phyloP scores from a whole-genome alignment of 129 eudicot genomes.

The Tagetes patula region DNA sequence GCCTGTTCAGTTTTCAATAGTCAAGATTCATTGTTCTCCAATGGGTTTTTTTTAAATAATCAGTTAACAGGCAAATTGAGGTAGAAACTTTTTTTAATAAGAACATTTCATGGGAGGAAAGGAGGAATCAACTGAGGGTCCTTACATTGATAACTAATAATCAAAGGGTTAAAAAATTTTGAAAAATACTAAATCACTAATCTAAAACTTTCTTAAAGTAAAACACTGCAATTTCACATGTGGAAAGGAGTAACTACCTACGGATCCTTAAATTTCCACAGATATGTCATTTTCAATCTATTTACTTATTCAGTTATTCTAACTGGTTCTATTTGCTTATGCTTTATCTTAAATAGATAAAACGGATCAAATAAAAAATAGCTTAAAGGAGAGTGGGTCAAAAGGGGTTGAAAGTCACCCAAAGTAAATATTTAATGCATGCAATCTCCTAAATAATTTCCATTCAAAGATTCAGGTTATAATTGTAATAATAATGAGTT shows the following conservation, averaged over 20 bases:
- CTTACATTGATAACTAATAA: not conserved
- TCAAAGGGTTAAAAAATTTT: not conserved
- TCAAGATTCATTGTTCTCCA: constrained; percentile 29
- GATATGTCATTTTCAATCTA: not conserved
- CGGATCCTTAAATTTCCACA: not conserved
- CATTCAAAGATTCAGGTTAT: not conserved
- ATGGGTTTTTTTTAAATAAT: not conserved
- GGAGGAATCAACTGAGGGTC: not conserved
- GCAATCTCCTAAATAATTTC: constrained; percentile 2
- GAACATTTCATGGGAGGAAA: not conserved
- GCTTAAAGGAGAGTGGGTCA: not conserved
- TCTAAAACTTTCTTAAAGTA: not conserved
- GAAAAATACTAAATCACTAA: constrained; percentile 7
- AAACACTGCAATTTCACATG: not conserved
- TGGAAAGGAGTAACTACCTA: constrained; percentile 1
- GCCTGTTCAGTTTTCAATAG: constrained; percentile 53
- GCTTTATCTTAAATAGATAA: not conserved
- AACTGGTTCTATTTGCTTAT: not conserved
- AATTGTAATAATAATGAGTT: not conserved
- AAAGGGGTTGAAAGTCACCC: not conserved
- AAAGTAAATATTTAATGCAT: not conserved
- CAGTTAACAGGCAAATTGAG: not conserved
- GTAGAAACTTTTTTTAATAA: not conserved
- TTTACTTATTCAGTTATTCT: not conserved
- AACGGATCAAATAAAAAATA: not conserved